Base-by-base conservation (phyloP, 2,329 filamentous ascomycete genomes). In the Tolypocladium paradoxum region DNA sequence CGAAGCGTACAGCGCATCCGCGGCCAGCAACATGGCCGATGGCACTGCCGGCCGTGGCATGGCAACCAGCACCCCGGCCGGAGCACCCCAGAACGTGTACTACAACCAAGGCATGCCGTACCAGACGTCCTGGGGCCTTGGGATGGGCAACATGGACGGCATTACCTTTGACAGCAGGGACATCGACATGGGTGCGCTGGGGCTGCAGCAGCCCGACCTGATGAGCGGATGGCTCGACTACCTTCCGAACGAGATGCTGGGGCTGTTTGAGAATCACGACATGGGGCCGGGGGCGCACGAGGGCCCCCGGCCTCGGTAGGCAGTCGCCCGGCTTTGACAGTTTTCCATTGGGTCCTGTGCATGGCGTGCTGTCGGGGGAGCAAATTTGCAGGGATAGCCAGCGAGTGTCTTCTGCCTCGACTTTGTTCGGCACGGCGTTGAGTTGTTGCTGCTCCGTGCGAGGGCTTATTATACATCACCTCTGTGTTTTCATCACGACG, bases 131-230 rank as follows among this genome's bases (percentile, higher is more conserved):
- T 70, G 68, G 68, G 61, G 56, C n/a, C 58, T 61, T 6, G 58
- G 62, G 2, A 61, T 64, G 56, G 65, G 66, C 8, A 70, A 64
- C 52, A 69, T 73, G 56, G 71, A 77, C 48, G 70, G 71, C 57
- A 85, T 90, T 69, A 83, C 87, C 56, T 88, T 91, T 58, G 83
- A 89, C 64, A 85, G 82, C 55, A 86, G 88, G 57, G 86, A 91
- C 58, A 82, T 92, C 35, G 86, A 91, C 57, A 85, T 91, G 74
- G 81, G 79, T 27, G 72, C 80, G 5, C 69, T 90, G 20, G 83
- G 82, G 0, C 56, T 76, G 38, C 70, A 73, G 1, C 70, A 72
- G 1, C 78, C 82, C 18, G 85, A 88, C 45, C 79, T 88, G 68
- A 81, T 87, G 75, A 82, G 84, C 0, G 69, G 70, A 4, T 91